phyloP scores from a whole-genome alignment of 2,329 filamentous ascomycete genomes.

The Arthrobotrys megalospora region DNA sequence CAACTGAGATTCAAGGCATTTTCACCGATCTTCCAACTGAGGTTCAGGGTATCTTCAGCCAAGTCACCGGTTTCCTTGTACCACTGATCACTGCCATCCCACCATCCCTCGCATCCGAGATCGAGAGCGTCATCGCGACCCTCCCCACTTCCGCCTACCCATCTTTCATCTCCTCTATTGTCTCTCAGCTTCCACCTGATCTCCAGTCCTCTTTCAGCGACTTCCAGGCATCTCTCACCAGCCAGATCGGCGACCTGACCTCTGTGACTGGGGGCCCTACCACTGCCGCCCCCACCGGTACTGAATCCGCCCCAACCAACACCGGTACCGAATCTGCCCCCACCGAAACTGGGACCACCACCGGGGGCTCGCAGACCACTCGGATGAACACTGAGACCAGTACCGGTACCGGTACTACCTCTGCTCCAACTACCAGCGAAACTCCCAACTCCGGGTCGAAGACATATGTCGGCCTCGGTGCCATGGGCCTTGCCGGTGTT shows the following conservation, averaged over 20 bases:
- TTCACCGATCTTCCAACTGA: slow-evolving; percentile 25
- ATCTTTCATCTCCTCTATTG: slow-evolving; percentile 41
- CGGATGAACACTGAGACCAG: too few species aligned
- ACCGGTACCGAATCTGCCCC: slow-evolving; percentile 6
- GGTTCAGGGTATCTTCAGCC: slow-evolving; percentile 29
- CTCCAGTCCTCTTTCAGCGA: slow-evolving; percentile 37
- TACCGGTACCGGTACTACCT: neutral
- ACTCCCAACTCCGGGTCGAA: slow-evolving; percentile 40
- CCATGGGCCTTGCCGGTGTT: slow-evolving; percentile 49
- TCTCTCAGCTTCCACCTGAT: slow-evolving; percentile 43
- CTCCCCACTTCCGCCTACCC: slow-evolving; percentile 13
- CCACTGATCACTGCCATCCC: slow-evolving; percentile 28
- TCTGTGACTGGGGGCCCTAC: neutral
- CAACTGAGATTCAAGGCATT: neutral
- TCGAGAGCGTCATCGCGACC: slow-evolving; percentile 30
- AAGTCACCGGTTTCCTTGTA: slow-evolving; percentile 20
- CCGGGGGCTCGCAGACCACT: slow-evolving; percentile 13
- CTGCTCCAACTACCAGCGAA: neutral
- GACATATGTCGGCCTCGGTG: slow-evolving; percentile 38
- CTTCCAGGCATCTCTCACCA: slow-evolving; percentile 22
- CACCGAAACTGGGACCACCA: neutral
- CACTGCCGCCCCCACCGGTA: slow-evolving; percentile 37
- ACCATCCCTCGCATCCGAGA: slow-evolving; percentile 39
- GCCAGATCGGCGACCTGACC: slow-evolving; percentile 2
- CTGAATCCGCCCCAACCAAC: neutral